Evolutionary conservation across 1,139 yeast genomes (phyloP).

Genomic region (Nadsonia starkeyi-henricii): DNA sequence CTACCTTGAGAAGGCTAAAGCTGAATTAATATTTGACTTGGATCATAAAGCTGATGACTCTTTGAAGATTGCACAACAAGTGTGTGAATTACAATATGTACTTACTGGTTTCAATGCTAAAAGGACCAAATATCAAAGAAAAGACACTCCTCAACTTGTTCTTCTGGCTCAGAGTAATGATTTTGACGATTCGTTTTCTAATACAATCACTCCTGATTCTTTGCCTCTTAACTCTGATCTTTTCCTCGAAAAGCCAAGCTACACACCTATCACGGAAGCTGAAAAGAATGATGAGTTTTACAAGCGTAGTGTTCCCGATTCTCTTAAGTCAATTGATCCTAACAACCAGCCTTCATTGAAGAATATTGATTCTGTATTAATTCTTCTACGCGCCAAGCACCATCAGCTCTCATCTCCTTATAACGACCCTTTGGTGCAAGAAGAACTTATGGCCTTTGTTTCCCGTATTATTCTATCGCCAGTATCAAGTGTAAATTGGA

Average conservation of each 20-base stretch:
- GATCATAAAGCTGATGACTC: conserved; percentile 43
- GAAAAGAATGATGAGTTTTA: conserved; percentile 20
- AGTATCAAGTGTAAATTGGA: conserved; percentile 48
- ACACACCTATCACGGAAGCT: conserved; percentile 19
- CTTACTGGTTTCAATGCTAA: conserved; percentile 83
- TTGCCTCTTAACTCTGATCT: conserved; percentile 63
- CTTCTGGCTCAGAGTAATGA: conserved; percentile 53
- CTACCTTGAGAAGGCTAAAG: conserved; percentile 49
- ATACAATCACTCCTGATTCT: conserved; percentile 20
- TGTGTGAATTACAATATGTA: conserved; percentile 46
- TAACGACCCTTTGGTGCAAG: conserved; percentile 57
- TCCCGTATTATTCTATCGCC: conserved; percentile 52
- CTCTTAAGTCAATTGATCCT: conserved; percentile 51
- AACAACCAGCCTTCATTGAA: conserved; percentile 65
- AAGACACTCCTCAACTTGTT: conserved; percentile 59
- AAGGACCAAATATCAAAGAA: conserved; percentile 70
- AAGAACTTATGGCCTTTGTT: conserved; percentile 64
- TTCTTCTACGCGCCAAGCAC: conserved; percentile 52
- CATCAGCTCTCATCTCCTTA: conserved; percentile 60
- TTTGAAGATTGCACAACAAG: conserved; percentile 37
- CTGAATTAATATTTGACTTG: conserved; percentile 43
- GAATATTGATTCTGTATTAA: conserved; percentile 57
- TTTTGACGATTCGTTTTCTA: conserved; percentile 29
- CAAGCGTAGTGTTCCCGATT: conserved; percentile 44
- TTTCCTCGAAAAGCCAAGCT: conserved; percentile 60